Conservation (phyloP, 129 eudicot species). For the Flaveria brownii region DNA sequence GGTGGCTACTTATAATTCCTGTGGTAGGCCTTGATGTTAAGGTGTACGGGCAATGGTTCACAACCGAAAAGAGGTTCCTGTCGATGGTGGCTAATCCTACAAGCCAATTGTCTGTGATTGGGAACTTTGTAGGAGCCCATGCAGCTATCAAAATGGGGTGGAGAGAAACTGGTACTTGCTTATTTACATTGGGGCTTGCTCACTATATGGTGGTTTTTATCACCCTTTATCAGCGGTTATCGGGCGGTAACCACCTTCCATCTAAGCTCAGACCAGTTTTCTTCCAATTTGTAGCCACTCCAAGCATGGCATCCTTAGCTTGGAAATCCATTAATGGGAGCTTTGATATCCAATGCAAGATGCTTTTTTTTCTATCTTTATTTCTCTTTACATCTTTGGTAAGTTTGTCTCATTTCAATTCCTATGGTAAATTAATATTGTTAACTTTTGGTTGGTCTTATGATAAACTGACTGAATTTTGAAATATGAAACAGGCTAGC, state of each 20-base stretch:
- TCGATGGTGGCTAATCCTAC: slow-evolving; percentile 82
- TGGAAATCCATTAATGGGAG: slow-evolving; percentile 72
- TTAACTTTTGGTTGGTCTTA: background rate
- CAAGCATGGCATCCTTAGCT: slow-evolving; percentile 75
- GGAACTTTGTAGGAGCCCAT: slow-evolving; percentile 74
- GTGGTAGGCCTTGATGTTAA: slow-evolving; percentile 68
- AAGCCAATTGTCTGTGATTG: slow-evolving; percentile 74
- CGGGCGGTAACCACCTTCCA: slow-evolving; percentile 56
- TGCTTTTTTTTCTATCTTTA: slow-evolving; percentile 78
- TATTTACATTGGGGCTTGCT: slow-evolving; percentile 62
- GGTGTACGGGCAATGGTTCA: slow-evolving; percentile 90
- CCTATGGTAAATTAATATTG: no score
- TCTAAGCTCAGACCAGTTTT: slow-evolving; percentile 67
- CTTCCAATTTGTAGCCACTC: slow-evolving; percentile 80
- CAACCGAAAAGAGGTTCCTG: slow-evolving; percentile 59
- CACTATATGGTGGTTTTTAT: slow-evolving; percentile 80
- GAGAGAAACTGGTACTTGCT: slow-evolving; percentile 65
- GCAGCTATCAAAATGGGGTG: slow-evolving; percentile 73
- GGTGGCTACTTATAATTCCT: slow-evolving; percentile 56
- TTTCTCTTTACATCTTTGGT: slow-evolving; percentile 81
- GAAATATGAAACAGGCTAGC: slow-evolving; percentile 40
- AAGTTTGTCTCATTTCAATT: slow-evolving; percentile 14
- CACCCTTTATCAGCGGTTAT: slow-evolving; percentile 72
- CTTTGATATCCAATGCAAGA: slow-evolving; percentile 57
- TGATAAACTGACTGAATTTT: background rate